Evolutionary conservation across 805 yeast genomes (phyloP).

Genomic region (Cyberlindnera amylophila): DNA sequence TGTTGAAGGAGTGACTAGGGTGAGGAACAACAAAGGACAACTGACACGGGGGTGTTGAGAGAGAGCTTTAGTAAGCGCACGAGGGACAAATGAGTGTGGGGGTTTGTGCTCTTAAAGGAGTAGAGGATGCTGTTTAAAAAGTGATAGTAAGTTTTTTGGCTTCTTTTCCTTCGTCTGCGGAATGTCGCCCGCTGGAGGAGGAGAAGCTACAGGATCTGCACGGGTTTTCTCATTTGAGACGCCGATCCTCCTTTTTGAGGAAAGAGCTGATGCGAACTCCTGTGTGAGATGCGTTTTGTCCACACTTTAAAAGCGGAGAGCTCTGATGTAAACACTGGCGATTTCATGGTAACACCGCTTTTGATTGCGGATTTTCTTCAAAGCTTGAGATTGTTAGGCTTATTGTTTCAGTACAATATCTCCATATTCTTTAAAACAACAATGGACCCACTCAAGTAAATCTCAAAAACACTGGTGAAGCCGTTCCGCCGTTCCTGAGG

Average conservation of each 20-base stretch:
- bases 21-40: conserved; percentile 1
- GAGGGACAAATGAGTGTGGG: neutral
- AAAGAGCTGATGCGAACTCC: neutral
- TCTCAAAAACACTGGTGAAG: neutral
- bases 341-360: neutral
- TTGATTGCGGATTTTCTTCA: too few species aligned
- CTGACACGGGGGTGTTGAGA: neutral
- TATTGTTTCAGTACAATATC: too few species aligned
- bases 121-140: neutral
- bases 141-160: neutral
- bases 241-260: neutral
- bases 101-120: neutral
- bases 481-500: neutral
- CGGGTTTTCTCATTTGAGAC: neutral
- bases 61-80: neutral
- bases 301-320: neutral
- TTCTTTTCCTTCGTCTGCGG: neutral
- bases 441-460: too few species aligned
- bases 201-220: neutral
- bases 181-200: neutral
- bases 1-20: conserved; percentile 9
- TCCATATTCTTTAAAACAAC: too few species aligned
- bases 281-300: neutral
- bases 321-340: neutral
- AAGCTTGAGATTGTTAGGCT: too few species aligned